Percentiles rank a stretch among this genome's conserved stretches.
phyloP scores from a whole-genome alignment of 306 rosid species.

The Fragaria vesca region DNA sequence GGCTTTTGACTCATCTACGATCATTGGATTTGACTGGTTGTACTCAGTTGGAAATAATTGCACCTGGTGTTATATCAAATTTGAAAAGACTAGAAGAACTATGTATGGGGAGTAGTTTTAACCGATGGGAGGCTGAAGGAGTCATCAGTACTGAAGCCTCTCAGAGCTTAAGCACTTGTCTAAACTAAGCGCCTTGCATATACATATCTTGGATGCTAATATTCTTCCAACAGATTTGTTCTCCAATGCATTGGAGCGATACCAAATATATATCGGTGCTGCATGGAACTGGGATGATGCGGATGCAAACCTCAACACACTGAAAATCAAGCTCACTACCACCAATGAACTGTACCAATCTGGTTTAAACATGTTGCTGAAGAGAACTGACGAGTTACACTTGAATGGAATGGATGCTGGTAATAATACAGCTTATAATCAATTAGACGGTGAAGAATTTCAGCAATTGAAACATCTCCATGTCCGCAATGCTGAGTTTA shows the following conservation, averaged over 20 bases:
- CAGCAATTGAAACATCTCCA: slow-evolving; percentile 39
- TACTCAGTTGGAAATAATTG: slow-evolving; percentile 27
- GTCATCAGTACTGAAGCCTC: neutral
- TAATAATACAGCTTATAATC: slow-evolving; percentile 11
- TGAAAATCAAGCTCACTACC: slow-evolving; percentile 7
- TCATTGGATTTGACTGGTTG: neutral
- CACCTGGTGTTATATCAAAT: slow-evolving; percentile 19
- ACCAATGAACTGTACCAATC: slow-evolving; percentile 24
- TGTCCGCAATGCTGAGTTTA: slow-evolving; percentile 35
- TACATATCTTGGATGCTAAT: slow-evolving; percentile 22
- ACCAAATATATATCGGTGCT: slow-evolving; percentile 42
- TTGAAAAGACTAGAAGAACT: slow-evolving; percentile 37
- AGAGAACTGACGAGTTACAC: slow-evolving; percentile 35
- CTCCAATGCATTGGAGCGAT: slow-evolving; percentile 22
- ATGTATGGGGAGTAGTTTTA: slow-evolving; percentile 31
- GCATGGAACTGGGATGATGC: slow-evolving; percentile 2
- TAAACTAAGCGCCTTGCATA: slow-evolving; percentile 23
- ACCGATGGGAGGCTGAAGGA: slow-evolving; percentile 22
- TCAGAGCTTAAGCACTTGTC: slow-evolving; percentile 32
- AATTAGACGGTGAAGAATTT: slow-evolving; percentile 40
- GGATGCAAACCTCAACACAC: slow-evolving; percentile 20
- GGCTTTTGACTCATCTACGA: neutral
- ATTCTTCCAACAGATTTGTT: slow-evolving; percentile 26
- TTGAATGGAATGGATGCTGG: slow-evolving; percentile 35
- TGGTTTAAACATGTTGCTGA: slow-evolving; percentile 29